Percentiles rank a stretch among this genome's conserved stretches.
phyloP scores from a whole-genome alignment of 129 eudicot species.

The Erigeron canadensis region DNA sequence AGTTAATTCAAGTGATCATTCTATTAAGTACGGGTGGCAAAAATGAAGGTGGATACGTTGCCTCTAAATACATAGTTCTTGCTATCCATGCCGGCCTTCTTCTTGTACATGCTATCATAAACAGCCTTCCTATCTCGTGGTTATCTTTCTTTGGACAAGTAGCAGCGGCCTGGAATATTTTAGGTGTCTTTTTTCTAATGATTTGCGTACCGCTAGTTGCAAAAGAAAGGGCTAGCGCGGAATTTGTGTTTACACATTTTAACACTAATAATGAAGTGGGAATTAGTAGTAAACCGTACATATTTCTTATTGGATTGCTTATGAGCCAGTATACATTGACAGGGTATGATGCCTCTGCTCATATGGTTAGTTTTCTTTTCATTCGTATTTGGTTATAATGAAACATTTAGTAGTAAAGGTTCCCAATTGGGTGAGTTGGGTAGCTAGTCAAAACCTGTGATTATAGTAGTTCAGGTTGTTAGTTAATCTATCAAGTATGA shows the following conservation, averaged over 20 bases:
- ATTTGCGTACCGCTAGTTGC: slow-evolving; percentile 77
- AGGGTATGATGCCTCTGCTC: slow-evolving; percentile 99
- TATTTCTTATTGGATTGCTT: slow-evolving; percentile 85
- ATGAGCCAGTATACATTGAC: slow-evolving; percentile 96
- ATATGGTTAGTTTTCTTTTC: slow-evolving; percentile 68
- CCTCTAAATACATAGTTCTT: slow-evolving; percentile 79
- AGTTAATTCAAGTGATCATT: slow-evolving; percentile 80
- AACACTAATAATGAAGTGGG: slow-evolving; percentile 78
- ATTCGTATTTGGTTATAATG: neutral
- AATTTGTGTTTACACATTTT: slow-evolving; percentile 90
- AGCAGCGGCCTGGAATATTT: slow-evolving; percentile 90
- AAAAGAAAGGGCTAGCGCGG: slow-evolving; percentile 64
- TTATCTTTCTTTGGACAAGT: slow-evolving; percentile 84
- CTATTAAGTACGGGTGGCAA: slow-evolving; percentile 91
- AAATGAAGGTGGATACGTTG: slow-evolving; percentile 81
- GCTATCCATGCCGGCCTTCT: slow-evolving; percentile 78
- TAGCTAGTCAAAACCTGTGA: neutral
- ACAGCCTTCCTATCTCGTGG: slow-evolving; percentile 90
- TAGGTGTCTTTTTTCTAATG: slow-evolving; percentile 95
- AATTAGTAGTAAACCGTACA: slow-evolving; percentile 60
- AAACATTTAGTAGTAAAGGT: neutral
- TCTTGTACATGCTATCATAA: slow-evolving; percentile 70
- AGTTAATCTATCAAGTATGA: no score
- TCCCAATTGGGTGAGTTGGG: neutral
- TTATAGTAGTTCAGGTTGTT: no score